Evolutionary conservation across 2,329 filamentous ascomycete species (phyloP).

Genomic region (Clonostachys sp.): DNA sequence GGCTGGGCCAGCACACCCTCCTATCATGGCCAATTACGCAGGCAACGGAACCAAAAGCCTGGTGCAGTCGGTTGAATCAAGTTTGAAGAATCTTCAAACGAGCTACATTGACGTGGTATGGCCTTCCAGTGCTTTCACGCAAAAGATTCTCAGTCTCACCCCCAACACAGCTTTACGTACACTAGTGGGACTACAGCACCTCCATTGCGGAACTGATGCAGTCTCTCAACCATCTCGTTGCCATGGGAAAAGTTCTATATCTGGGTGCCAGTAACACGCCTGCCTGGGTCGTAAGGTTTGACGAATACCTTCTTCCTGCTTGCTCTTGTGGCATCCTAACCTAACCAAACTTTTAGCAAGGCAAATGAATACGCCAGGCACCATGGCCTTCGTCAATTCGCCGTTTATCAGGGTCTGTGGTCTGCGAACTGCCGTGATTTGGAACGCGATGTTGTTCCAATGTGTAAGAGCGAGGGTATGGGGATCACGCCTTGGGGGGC

Average conservation of each 20-base stretch:
- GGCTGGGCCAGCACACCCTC: conserved; percentile 28
- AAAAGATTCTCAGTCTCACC: neutral
- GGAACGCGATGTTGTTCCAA: conserved; percentile 37
- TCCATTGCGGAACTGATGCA: conserved; percentile 66
- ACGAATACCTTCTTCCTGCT: neutral
- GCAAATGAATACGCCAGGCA: conserved; percentile 66
- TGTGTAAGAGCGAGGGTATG: conserved; percentile 38
- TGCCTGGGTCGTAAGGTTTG: conserved; percentile 58
- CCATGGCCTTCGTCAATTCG: conserved; percentile 67
- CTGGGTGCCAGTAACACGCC: conserved; percentile 65
- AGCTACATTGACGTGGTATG: conserved; percentile 63
- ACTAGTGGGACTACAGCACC: conserved; percentile 68
- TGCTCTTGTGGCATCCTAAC: neutral
- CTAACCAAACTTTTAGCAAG: conserved; percentile 29
- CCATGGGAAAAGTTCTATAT: conserved; percentile 57
- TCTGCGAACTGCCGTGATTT: conserved; percentile 31
- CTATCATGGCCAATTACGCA: conserved; percentile 44
- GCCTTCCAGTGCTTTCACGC: neutral
- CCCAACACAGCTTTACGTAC: conserved; percentile 45
- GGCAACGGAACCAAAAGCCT: conserved; percentile 62
- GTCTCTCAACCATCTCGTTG: conserved; percentile 55
- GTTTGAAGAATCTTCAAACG: conserved; percentile 57
- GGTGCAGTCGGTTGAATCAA: conserved; percentile 47
- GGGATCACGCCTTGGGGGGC: conserved; percentile 57
- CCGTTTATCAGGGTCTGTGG: conserved; percentile 38